Evolutionary conservation across 352 stramenopile species (phyloP), one percentile per base, ranked within the genome.

Genomic region (Globisporangium paroecandrum): DNA sequence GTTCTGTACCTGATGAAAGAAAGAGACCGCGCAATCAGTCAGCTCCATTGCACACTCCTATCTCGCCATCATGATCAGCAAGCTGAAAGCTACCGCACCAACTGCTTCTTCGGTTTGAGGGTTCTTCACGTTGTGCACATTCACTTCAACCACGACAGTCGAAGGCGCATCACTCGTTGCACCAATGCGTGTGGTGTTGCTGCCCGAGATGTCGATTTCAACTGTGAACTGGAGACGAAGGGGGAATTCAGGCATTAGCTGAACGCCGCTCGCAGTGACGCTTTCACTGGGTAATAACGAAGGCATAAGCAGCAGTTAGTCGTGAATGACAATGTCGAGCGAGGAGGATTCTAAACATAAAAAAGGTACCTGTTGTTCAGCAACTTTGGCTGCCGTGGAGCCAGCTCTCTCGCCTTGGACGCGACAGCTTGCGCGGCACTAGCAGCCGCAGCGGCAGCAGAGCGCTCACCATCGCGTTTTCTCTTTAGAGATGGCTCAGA

Each of bases 361-460:
- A 20, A 8, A 8, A 67, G 2, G 24, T 73, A 90, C 83, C 77
- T 90, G 67, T 79, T 77, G 54, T 81, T 79, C 20, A 91, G 72
- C 43, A 87, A 34, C 69, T 87, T 90, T 12, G 80, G 77, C 6
- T 69, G 66, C 13, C 81, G 78, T 5, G 81, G 74, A 4, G 67
- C 62, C n/a, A 91, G 62, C 69, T 92, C 83, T 74, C 77, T 82
- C n/a, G 83, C 71, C 60, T 93, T 91, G 29, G 74, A 70, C 51
- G 71, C 68, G 22, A 70, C 56, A 32, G 71, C 69, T 51, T 68
- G 63, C 25, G 46, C 59, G 4, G 70, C 58, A 18, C 69, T 63
- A 7, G 76, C 69, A 12, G 65, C 32, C 29, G 64, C 69, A 36
- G 55, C 15, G 41, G 41, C 60, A 46, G 62, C 20, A 24, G 61